phyloP scores from a whole-genome alignment of 192 early-diverging fungal genomes.

The Gryganskiella cystojenkinii region DNA sequence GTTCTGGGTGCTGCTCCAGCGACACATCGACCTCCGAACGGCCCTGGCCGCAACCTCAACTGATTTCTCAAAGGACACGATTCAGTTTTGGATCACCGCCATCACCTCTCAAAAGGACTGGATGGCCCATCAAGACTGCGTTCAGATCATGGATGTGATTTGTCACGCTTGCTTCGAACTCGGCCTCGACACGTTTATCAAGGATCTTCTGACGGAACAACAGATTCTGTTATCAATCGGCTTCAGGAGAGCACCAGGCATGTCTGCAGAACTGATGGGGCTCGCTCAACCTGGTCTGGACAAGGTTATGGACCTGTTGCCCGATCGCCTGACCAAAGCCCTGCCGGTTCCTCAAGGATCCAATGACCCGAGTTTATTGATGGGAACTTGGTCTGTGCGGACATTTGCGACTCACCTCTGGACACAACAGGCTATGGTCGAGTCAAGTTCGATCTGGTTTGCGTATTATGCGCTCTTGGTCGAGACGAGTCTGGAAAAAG shows the following conservation, averaged over 20 bases:
- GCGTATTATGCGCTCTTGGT: conserved; percentile 55
- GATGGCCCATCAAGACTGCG: conserved; percentile 45
- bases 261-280: conserved; percentile 48
- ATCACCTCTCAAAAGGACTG: conserved; percentile 49
- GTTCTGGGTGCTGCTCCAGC: conserved; percentile 15
- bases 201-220: conserved; percentile 33
- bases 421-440: conserved; percentile 59
- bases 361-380: conserved; percentile 57
- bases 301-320: conserved; percentile 43
- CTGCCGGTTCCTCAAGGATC: conserved; percentile 52
- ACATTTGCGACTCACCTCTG: conserved; percentile 54
- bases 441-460: conserved; percentile 57
- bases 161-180: conserved; percentile 22
- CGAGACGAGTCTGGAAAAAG: conserved; percentile 54
- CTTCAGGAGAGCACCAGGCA: conserved; percentile 34
- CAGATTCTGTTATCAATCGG: conserved; percentile 45
- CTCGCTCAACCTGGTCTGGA: conserved; percentile 43
- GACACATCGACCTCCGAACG: conserved; percentile 6
- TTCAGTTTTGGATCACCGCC: conserved; percentile 43
- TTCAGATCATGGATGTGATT: conserved; percentile 27
- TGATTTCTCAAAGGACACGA: background rate
- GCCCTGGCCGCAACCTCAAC: no score
- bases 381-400: conserved; percentile 60
- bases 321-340: conserved; percentile 48
- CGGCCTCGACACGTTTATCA: conserved; percentile 22